phyloP scores from a whole-genome alignment of 257 asterid genomes.

The Solanum dulcamara region DNA sequence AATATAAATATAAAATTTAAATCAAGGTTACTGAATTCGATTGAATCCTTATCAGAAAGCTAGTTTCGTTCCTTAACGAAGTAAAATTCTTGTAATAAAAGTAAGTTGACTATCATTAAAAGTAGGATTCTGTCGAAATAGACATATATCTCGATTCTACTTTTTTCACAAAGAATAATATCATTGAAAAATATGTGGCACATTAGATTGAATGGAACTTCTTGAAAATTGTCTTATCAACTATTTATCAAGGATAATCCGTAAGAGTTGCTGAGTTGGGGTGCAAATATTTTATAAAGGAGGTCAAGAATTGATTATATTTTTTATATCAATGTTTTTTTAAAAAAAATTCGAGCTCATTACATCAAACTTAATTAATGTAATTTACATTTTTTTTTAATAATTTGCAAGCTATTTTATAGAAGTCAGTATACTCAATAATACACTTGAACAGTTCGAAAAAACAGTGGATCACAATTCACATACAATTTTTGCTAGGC shows the following conservation, averaged over 20 bases:
- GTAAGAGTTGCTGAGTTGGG: background rate
- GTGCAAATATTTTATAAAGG: background rate
- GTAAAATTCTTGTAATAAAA: background rate
- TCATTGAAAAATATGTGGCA: background rate
- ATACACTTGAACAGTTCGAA: background rate
- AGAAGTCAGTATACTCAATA: fast-evolving
- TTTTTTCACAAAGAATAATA: no score
- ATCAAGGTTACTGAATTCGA: background rate
- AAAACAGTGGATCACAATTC: background rate
- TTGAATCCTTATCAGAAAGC: fast-evolving
- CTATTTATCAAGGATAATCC: background rate
- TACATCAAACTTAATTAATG: background rate
- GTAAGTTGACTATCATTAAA: background rate
- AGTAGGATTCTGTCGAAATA: background rate
- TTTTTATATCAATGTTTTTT: no score
- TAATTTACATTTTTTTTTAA: no score
- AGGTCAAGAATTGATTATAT: background rate
- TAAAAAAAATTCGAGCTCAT: no score
- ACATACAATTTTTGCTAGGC: background rate
- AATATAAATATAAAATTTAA: background rate
- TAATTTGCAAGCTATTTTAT: background rate
- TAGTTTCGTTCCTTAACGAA: background rate
- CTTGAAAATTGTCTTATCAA: background rate
- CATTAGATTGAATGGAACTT: background rate
- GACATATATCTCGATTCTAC: background rate